Percentiles rank a stretch among this genome's conserved stretches.
These are phyloP conservation scores for Gryganskiella cystojenkinii DNA, from an alignment of 192 early-diverging fungal species.

Conservation along the genomic window DNA sequence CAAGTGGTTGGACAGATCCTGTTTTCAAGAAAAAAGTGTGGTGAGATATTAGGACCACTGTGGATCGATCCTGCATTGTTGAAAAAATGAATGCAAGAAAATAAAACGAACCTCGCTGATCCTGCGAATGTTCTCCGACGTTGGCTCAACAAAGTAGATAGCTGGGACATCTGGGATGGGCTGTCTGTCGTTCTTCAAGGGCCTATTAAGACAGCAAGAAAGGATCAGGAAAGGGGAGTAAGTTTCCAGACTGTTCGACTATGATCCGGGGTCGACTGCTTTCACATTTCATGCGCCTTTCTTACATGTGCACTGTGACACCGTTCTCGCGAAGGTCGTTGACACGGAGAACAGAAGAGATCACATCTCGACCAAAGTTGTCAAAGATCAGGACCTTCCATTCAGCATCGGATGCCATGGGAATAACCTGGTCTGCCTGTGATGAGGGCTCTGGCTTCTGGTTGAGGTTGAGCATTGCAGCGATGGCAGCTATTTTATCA, in stretches of 20 bases:
- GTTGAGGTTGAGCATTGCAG: slow-evolving; percentile 91
- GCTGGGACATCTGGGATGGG: slow-evolving; percentile 96
- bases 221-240: background rate
- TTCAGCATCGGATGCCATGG: slow-evolving; percentile 68
- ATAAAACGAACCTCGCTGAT: slow-evolving; percentile 78
- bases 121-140: slow-evolving; percentile 82
- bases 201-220: slow-evolving; percentile 59
- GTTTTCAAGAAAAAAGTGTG: too few species aligned
- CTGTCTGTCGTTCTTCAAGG: slow-evolving; percentile 82
- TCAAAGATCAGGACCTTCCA: slow-evolving; percentile 99
- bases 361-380: slow-evolving; percentile 90
- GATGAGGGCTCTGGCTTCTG: slow-evolving; percentile 56
- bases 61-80: background rate
- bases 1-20: slow-evolving; percentile 90
- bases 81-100: background rate
- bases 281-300: too few species aligned
- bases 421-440: slow-evolving; percentile 45
- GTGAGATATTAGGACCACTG: background rate
- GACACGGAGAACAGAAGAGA: slow-evolving; percentile 96
- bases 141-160: slow-evolving; percentile 95
- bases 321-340: slow-evolving; percentile 96
- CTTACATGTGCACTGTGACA: slow-evolving; percentile 96
- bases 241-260: too few species aligned
- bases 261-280: too few species aligned
- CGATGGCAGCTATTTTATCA: slow-evolving; percentile 84